Conservation (phyloP, 148 eudicot genomes). For the Amaranthus cruentus region DNA sequence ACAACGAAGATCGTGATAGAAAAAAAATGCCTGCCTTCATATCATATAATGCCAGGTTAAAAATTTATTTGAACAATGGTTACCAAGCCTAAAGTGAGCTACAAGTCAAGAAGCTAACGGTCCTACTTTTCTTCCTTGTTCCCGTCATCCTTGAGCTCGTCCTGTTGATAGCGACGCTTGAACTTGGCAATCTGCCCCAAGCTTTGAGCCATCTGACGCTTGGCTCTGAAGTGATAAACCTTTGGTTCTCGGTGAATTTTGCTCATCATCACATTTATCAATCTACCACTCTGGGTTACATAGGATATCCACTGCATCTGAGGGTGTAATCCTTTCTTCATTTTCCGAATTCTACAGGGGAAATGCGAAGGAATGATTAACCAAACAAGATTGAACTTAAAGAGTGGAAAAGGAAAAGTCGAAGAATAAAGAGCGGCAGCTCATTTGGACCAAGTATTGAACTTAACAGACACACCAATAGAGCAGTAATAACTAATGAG, state of each 20-base stretch:
- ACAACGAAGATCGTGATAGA: too few relatives aligned
- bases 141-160: constrained; percentile 34
- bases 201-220: constrained; percentile 73
- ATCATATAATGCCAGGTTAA: too few relatives aligned
- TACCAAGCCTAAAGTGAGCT: too few relatives aligned
- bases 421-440: not conserved
- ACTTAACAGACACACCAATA: too few relatives aligned
- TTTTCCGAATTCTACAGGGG: constrained; percentile 22
- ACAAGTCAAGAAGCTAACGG: not conserved
- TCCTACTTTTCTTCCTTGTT: constrained; percentile 37
- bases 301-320: constrained; percentile 76
- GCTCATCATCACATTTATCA: constrained; percentile 80
- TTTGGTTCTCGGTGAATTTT: constrained; percentile 71
- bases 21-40: too few relatives aligned
- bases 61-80: too few relatives aligned
- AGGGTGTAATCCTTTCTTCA: constrained; percentile 77
- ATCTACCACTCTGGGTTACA: constrained; percentile 57
- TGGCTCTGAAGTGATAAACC: constrained; percentile 78
- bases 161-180: constrained; percentile 54
- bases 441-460: not conserved
- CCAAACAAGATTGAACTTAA: not conserved
- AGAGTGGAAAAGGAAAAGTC: not conserved
- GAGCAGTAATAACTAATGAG: too few relatives aligned
- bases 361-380: not conserved
- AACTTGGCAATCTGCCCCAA: constrained; percentile 77